Evolutionary conservation across 2,329 filamentous ascomycete genomes (phyloP), one percentile per base, ranked within the genome.

Genomic region (Botryotinia calthae): DNA sequence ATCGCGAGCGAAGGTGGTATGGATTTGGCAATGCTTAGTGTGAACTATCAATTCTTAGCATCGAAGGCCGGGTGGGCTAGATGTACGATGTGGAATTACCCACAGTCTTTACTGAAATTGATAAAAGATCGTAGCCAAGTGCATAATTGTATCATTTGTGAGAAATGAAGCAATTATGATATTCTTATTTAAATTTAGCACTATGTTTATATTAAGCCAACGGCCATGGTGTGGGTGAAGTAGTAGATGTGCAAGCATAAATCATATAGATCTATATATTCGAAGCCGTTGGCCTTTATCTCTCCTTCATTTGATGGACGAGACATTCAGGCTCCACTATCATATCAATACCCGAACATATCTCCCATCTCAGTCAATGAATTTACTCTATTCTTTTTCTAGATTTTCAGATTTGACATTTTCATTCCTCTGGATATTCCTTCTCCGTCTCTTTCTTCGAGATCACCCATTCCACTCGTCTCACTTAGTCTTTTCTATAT

Each of bases 361-460:
- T n/a, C 34, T 22, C 31, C 10, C 1, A 2, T 37, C 31, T 4
- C 31, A 34, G 5, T 2, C 4, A 37, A 7, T 12, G 20, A 1
- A 14, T 8, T 25, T 2, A 22, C 16, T 34, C 1, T 1, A 10
- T 4, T 9, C 3, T 16, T 58, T 34, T 12, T 34, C 10, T 22
- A 4, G 10, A 6, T 8, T 34, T 5, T 6, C 9, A 9, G 10
- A 51, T 1, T 16, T 16, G 10, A n/a, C 0, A 28, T 0, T 54
- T 44, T 28, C 16, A 25, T 16, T 28, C 6, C 51, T 54, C 6
- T 2, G 7, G 14, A 16, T 28, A 54, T 3, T 1, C 10, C 20
- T 1, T 16, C 10, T 40, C 34, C 18, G 10, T 10, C 18, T 25
- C 9, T 31, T n/a, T 37, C 2, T 8, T 59, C 10, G 1, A 8